phyloP scores from a whole-genome alignment of 179 eudicot genomes.

The Gypsophila paniculata region DNA sequence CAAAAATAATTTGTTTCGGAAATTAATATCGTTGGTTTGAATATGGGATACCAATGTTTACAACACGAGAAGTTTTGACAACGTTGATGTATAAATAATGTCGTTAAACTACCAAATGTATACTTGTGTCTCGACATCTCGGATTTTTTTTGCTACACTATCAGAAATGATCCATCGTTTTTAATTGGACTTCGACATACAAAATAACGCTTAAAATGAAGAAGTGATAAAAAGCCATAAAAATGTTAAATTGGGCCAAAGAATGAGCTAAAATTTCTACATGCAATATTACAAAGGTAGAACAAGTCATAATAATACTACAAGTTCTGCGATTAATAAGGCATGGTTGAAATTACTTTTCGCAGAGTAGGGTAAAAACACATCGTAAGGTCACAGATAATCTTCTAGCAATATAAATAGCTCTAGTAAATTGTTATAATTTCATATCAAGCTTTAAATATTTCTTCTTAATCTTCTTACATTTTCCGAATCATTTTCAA shows the following conservation, averaged over 20 bases:
- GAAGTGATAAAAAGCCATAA: no score
- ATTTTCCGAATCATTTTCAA: background rate
- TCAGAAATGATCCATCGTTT: no score
- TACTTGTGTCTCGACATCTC: no score
- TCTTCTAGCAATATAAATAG: slow-evolving; percentile 25
- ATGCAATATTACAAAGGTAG: background rate
- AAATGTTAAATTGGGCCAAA: background rate
- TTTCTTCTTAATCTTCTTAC: background rate
- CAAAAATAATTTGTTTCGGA: no score
- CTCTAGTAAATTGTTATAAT: background rate
- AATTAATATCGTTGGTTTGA: no score
- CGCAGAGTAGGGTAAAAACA: slow-evolving; percentile 3
- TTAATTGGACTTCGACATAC: no score
- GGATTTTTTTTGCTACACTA: no score
- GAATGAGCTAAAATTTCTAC: background rate
- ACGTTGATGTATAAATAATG: no score
- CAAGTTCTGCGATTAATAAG: slow-evolving; percentile 4
- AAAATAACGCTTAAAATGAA: no score
- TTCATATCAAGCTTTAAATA: background rate
- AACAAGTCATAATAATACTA: slow-evolving; percentile 14
- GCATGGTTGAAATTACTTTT: slow-evolving; percentile 14
- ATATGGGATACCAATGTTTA: no score
- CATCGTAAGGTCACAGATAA: slow-evolving; percentile 3
- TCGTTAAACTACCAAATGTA: no score
- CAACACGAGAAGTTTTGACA: no score